Evolutionary conservation across 176 grass and related monocot species (phyloP), one percentile per base, ranked within the genome.

Genomic region (Bothriochloa decipiens): DNA sequence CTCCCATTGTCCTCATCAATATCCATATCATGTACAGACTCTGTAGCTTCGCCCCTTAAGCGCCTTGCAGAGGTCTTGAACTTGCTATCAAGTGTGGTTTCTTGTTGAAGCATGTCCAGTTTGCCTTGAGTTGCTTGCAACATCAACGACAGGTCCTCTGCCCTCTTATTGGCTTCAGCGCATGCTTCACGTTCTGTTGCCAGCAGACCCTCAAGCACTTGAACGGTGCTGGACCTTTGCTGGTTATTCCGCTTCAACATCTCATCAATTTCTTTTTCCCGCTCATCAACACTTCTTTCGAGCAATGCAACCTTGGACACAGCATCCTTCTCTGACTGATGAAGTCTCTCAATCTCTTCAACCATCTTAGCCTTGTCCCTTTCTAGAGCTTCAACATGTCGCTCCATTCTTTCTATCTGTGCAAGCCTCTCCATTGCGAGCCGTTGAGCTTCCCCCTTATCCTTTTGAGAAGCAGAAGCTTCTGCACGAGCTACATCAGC

Each of bases 11-110:
- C 82, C 1, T 90, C 91, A 65, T 91, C 88, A 9, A 99, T 58
- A 46, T 99, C 93, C 91, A 99, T 96, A 61, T 99, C 90, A 82
- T 99, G 96, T 46, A 99, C 93, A 12, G 96, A 94, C 79, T 99
- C 93, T 4, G 96, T 95, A 70, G 83, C 96, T 58, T 96, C 91
- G 12, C 84, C 90, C 84, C 92, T 95, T 18, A 68, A 58, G 40
- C 90, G 93, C 79, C 92, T 94, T 33, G 83, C 90, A 11, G 87
- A 87, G 15, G 81, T 70, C 81, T 88, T 98, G 32, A 98, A 68
- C 87, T 94, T 98, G 82, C 90, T 91, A 70, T 98, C 93, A 6
- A 98, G 89, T 26, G 93, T 93, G 4, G 89, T 86, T 89, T 98
- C 93, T 86, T 96, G 96, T 80, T 99, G 96, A 70, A 99, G 89